Evolutionary conservation across 495 filamentous ascomycete species (phyloP).

Genomic region (Penicillium coprophilum): DNA sequence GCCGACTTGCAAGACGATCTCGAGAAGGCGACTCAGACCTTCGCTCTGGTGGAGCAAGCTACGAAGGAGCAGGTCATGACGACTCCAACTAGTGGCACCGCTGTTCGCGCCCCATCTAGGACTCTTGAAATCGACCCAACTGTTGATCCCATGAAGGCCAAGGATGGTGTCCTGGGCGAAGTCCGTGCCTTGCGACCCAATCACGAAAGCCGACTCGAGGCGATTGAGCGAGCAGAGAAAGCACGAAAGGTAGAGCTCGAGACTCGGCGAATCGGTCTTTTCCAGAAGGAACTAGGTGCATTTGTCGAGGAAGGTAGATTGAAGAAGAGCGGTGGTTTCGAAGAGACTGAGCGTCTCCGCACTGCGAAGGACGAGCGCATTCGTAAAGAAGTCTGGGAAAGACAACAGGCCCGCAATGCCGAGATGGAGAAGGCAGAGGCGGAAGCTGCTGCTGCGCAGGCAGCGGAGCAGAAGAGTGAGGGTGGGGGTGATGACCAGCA

Average conservation of each 20-base stretch:
- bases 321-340: conserved; percentile 93
- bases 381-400: conserved; percentile 80
- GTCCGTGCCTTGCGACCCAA: conserved; percentile 94
- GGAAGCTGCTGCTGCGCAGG: conserved; percentile 24
- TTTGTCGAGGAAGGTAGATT: conserved; percentile 92
- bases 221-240: conserved; percentile 93
- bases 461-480: conserved; percentile 20
- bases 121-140: conserved; percentile 64
- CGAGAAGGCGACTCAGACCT: conserved; percentile 88
- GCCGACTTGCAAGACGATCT: conserved; percentile 92
- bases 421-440: conserved; percentile 40
- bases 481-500: conserved; percentile 12
- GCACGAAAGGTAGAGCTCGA: conserved; percentile 84
- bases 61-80: conserved; percentile 92
- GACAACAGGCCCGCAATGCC: conserved; percentile 53
- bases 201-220: conserved; percentile 87
- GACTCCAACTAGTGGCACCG: conserved; percentile 40
- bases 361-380: conserved; percentile 85
- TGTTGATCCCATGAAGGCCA: conserved; percentile 74
- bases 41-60: conserved; percentile 91
- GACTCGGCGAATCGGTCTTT: conserved; percentile 68
- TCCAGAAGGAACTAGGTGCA: conserved; percentile 80
- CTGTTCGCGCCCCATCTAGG: conserved; percentile 53
- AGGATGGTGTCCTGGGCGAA: conserved; percentile 88
- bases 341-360: conserved; percentile 85